Base-by-base conservation (phyloP, 1,284 basidiomycete species). In the Erythrobasidium hasegawianum region DNA sequence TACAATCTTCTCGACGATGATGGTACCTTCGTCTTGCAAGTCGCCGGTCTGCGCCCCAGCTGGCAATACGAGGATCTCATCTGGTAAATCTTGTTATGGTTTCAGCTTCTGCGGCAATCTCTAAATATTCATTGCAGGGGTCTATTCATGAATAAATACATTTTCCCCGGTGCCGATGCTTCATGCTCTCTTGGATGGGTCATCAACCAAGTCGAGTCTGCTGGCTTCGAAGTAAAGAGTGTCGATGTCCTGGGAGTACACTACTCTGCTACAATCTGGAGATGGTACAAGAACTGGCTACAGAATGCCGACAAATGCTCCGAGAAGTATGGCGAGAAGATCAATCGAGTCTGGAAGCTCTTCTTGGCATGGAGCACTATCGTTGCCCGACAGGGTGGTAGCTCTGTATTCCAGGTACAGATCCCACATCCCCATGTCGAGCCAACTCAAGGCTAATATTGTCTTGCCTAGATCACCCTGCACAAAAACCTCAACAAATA, bases 31-130 rank as follows among this genome's bases (percentile, higher is more conserved):
- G 88, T 97, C 64, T 85, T 96, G 81, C 96, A 99, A 80, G 95
- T 99, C 26, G 90, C 95, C 59, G 95, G 95, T 71, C 82, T 97
- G 71, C 87, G 95, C 52, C 92, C 92, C 8, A 79, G 82, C 47
- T 98, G 95, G 96, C 96, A 98, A 78, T 97, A 88, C 73, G 95
- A 97, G 81, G 95, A 98, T 78, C 85, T 98, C 70, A 87, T 93
- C 77, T 99, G 95, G 94, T 81, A 24, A 29, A 14, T 47, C 43
- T 47, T 5, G 43, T 41, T 8, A n/a, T 14, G 29, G 11, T 29
- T 29, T 4, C 22, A 38, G 60, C 20, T 22, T 8, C 8, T 27
- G 20, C 5, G 24, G 11, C 47, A 5, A 1, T 1, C 14, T 16
- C 16, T 45, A 18, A 59, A n/a, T 29, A 11, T 5, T 14, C 16